Conservation (phyloP, 192 early-diverging fungal genomes). For the Pecoramyces ruminantium region DNA sequence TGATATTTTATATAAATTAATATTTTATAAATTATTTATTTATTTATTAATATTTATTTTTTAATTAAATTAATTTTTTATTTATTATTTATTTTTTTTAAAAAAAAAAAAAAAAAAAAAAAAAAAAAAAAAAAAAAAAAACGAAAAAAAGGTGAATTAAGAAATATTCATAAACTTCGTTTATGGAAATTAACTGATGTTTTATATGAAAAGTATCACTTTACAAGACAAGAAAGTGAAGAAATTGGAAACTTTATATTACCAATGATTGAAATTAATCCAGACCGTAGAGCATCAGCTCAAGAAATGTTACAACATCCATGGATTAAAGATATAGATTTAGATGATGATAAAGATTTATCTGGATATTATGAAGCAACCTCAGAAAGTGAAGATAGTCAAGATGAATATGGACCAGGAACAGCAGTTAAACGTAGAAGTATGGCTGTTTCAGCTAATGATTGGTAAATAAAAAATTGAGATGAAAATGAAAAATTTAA, state of each 20-base stretch:
- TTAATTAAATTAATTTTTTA: too few species aligned
- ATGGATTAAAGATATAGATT: conserved; percentile 22
- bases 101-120: too few species aligned
- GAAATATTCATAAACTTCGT: conserved; percentile 73
- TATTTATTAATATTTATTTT: background rate
- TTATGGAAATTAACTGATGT: conserved; percentile 69
- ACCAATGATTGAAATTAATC: conserved; percentile 57
- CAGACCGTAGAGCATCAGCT: conserved; percentile 32
- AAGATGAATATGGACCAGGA: background rate
- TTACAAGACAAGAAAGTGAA: conserved; percentile 45
- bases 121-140: too few species aligned
- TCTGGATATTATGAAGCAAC: background rate
- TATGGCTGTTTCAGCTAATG: background rate
- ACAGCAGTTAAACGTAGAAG: background rate
- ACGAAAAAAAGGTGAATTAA: conserved; percentile 35
- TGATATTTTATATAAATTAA: too few species aligned
- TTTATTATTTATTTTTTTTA: too few species aligned
- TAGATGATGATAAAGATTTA: conserved; percentile 7
- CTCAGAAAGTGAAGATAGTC: background rate
- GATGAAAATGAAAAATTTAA: too few species aligned
- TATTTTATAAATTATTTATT: background rate
- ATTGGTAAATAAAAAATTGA: background rate
- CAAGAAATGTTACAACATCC: conserved; percentile 31
- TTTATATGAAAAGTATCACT: conserved; percentile 75
- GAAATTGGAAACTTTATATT: conserved; percentile 62